These are phyloP conservation scores for Arthroderma uncinatum DNA, from an alignment of 2,329 filamentous ascomycete species.

Conservation along the genomic window DNA sequence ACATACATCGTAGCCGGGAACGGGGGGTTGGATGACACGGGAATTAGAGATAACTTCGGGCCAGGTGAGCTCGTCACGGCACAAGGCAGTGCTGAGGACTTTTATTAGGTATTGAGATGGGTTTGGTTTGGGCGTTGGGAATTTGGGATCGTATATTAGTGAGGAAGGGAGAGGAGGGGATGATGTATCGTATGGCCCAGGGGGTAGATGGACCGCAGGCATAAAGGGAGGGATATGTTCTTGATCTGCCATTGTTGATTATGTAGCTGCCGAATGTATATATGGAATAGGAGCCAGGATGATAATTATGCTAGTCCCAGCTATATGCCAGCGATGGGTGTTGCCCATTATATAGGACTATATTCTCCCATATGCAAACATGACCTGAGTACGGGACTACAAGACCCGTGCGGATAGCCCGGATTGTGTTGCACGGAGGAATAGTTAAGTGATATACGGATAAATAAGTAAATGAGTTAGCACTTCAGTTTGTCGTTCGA, in stretches of 20 bases:
- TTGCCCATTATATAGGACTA: background rate
- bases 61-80: constrained; percentile 29
- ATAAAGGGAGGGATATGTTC: constrained; percentile 28
- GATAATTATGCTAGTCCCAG: background rate
- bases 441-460: too few species aligned
- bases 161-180: constrained; percentile 19
- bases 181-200: constrained; percentile 15
- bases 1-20: constrained; percentile 31
- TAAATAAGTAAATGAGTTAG: too few species aligned
- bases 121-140: constrained; percentile 28
- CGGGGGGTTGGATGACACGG: constrained; percentile 21
- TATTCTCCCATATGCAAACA: background rate
- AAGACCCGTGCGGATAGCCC: background rate
- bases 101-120: constrained; percentile 33
- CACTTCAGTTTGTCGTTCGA: too few species aligned
- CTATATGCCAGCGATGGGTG: background rate
- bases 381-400: background rate
- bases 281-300: background rate
- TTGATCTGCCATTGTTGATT: constrained; percentile 25
- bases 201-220: constrained; percentile 30
- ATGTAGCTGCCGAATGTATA: background rate
- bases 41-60: constrained; percentile 15
- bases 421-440: background rate
- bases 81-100: constrained; percentile 30
- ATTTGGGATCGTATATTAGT: constrained; percentile 26